These are phyloP conservation scores for Fusarium sp. DNA, from an alignment of 2,329 filamentous ascomycete species.

Conservation along the genomic window DNA sequence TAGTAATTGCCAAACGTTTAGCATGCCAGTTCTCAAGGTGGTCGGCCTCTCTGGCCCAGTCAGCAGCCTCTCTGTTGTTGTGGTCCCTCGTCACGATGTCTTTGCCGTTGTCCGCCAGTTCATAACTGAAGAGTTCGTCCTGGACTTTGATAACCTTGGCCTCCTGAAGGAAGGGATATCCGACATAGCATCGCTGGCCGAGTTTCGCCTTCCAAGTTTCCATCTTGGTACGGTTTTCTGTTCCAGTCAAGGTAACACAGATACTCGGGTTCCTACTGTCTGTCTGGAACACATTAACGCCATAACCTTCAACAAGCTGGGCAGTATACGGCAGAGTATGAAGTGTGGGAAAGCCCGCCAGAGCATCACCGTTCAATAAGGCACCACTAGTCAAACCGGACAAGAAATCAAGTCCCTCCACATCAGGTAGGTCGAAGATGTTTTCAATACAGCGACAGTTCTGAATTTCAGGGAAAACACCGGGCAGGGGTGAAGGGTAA, in stretches of 20 bases:
- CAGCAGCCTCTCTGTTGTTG: slow-evolving; percentile 79
- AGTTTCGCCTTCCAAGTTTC: slow-evolving; percentile 83
- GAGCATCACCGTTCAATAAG: slow-evolving; percentile 82
- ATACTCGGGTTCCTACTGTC: slow-evolving; percentile 98
- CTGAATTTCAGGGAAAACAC: slow-evolving; percentile 89
- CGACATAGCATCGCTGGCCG: slow-evolving; percentile 88
- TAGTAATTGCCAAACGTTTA: slow-evolving; percentile 89
- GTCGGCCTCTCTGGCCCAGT: slow-evolving; percentile 86
- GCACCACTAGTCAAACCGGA: slow-evolving; percentile 87
- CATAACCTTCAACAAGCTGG: slow-evolving; percentile 77
- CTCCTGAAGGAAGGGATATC: slow-evolving; percentile 95
- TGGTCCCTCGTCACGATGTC: slow-evolving; percentile 79
- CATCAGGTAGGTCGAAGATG: slow-evolving; percentile 92
- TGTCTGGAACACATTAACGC: slow-evolving; percentile 93
- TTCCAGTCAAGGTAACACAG: slow-evolving; percentile 85
- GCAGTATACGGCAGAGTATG: slow-evolving; percentile 88
- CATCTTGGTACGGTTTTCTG: slow-evolving; percentile 77
- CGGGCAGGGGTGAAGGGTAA: slow-evolving; percentile 89
- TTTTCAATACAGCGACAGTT: slow-evolving; percentile 95
- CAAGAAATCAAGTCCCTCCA: slow-evolving; percentile 89
- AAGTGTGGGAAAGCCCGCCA: slow-evolving; percentile 93
- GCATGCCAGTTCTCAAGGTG: slow-evolving; percentile 89
- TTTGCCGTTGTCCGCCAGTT: slow-evolving; percentile 73
- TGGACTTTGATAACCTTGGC: slow-evolving; percentile 90
- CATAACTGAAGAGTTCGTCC: slow-evolving; percentile 93